phyloP scores from a whole-genome alignment of 331 rosid species.

The Rhamnella rubrinervis region DNA sequence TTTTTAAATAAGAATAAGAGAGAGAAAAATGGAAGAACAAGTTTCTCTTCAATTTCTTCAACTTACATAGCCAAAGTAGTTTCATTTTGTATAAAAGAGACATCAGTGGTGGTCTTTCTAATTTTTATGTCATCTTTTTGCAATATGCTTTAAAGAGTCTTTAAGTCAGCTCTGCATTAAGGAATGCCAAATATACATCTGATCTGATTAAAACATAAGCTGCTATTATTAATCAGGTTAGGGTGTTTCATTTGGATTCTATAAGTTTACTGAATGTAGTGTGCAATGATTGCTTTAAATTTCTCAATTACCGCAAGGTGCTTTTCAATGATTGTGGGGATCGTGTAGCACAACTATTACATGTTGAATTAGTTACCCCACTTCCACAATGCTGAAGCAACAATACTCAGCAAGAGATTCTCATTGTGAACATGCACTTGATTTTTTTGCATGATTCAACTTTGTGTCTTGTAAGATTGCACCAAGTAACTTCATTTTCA shows the following conservation, averaged over 20 bases:
- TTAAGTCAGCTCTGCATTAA: too few relatives aligned
- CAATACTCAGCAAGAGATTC: constrained; percentile 71
- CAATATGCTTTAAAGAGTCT: too few relatives aligned
- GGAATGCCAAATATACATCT: background rate
- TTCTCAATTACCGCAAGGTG: constrained; percentile 71
- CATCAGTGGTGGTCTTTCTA: background rate
- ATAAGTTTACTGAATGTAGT: constrained; percentile 90
- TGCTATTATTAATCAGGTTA: background rate
- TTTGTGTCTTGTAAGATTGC: constrained; percentile 68
- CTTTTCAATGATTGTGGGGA: constrained; percentile 87
- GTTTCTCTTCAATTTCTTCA: too few relatives aligned
- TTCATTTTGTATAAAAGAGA: too few relatives aligned
- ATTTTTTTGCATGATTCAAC: constrained; percentile 93
- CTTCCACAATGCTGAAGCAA: constrained; percentile 42
- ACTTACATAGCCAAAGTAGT: too few relatives aligned
- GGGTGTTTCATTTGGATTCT: constrained; percentile 20
- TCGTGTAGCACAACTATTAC: constrained; percentile 90
- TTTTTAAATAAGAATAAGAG: too few relatives aligned
- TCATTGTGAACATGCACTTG: constrained; percentile 92
- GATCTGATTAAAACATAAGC: background rate
- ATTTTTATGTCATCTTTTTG: too few relatives aligned
- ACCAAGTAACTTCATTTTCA: constrained; percentile 52
- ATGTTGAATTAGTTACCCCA: constrained; percentile 63
- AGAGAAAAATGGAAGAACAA: too few relatives aligned
- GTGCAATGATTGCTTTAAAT: constrained; percentile 66